Evolutionary conservation across 2,329 filamentous ascomycete genomes (phyloP).

Genomic region (Colletotrichum agaves): DNA sequence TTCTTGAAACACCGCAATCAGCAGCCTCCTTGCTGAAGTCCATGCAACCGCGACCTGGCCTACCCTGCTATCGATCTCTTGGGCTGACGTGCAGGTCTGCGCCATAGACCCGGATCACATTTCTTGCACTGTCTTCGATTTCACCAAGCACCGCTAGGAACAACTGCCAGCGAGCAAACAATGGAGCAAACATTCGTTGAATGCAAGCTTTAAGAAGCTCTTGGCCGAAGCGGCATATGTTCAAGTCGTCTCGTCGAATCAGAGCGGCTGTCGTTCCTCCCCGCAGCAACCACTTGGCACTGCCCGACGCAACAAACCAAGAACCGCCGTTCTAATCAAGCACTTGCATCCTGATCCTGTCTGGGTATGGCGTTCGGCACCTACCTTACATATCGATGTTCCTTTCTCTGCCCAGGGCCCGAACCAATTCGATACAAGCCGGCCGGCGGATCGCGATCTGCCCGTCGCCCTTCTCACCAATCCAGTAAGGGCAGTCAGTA

Average conservation of each 20-base stretch:
- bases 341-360: slow-evolving; percentile 7
- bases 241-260: background rate
- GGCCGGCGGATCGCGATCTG: background rate
- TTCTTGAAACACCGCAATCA: slow-evolving; percentile 28
- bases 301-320: slow-evolving; percentile 15
- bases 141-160: background rate
- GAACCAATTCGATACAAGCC: background rate
- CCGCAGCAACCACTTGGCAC: background rate
- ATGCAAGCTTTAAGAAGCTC: background rate
- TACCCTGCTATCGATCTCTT: background rate
- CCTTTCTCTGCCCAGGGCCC: slow-evolving; percentile 5
- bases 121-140: background rate
- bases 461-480: background rate
- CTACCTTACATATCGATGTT: slow-evolving; percentile 10
- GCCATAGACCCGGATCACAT: too few relatives aligned
- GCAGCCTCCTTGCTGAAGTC: background rate
- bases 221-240: background rate
- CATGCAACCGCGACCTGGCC: background rate
- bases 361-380: slow-evolving; percentile 5
- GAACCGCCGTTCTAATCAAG: background rate
- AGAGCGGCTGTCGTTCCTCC: background rate
- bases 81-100: background rate
- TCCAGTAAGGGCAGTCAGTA: background rate
- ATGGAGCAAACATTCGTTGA: slow-evolving; percentile 12
- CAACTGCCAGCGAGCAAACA: slow-evolving; percentile 10